Base-by-base conservation (phyloP, 441 rosid species). In the Gossypium gossypioides region DNA sequence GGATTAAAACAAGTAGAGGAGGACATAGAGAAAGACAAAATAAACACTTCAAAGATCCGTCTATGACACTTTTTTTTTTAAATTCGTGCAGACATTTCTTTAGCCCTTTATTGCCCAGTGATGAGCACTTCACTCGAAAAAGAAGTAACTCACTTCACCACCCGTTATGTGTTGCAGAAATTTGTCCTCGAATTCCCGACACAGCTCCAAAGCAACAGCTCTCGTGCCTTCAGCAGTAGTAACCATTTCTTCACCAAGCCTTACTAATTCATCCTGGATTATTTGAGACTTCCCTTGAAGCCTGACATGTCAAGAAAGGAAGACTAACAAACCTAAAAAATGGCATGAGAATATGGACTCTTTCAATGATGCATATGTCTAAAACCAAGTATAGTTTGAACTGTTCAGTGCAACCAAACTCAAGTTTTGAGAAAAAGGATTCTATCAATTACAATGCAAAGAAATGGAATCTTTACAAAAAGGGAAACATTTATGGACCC, bases 111-210 rank as follows among this genome's bases (percentile, higher is more conserved):
- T 61, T 16, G 68, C 48, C 55, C 22, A 55, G 67, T 10, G n/a
- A 60, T 59, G 54, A 21, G 42, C 21, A 40, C 15, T 40, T 16
- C 27, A 16, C 32, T 69, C 46, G 6, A 34, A 37, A 56, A 75
- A 60, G 68, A 72, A 78, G 77, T 61, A 75, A 82, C 92, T 90
- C 75, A 94, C 98, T 83, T 91, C 98, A 76, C 96, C 96, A 72
- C 95, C 91, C 6, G 83, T 82, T 67, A 94, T 82, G 81, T 94
- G 97, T 68, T 54, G 88, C 75, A 94, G 97, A 86, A 94, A 94
- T 80, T 87, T 90, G 75, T 94, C 98, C 79, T 94, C 97, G 84
- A 91, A 93, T 78, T 93, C 97, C 76, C 98, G 98, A 76, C 98
- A 94, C 40, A 94, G 88, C 87, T 91, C 96, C 88, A 94, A 87